Evolutionary conservation across 306 rosid species (phyloP).

Genomic region (Malus orientalis): DNA sequence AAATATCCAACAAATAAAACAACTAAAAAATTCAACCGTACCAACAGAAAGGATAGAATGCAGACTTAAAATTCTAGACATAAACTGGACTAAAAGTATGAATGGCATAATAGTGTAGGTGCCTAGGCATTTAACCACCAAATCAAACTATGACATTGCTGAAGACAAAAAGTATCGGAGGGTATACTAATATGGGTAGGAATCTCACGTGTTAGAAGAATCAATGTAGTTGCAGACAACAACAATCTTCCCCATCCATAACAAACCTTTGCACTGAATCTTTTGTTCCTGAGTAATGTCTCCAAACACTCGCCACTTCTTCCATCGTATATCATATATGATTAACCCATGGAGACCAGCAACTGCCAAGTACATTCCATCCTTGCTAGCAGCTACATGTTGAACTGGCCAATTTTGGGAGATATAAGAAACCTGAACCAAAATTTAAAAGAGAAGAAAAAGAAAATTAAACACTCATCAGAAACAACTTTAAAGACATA

Average conservation of each 20-base stretch:
- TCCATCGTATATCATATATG: constrained; percentile 77
- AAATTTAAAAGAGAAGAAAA: background rate
- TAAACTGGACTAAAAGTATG: background rate
- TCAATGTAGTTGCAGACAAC: constrained; percentile 89
- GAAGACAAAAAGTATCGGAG: constrained; percentile 5
- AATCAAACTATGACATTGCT: background rate
- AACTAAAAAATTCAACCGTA: background rate
- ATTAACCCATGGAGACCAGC: constrained; percentile 93
- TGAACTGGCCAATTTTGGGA: constrained; percentile 98
- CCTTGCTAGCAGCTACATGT: constrained; percentile 92
- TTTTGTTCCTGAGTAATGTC: constrained; percentile 93
- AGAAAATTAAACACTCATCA: constrained; percentile 22
- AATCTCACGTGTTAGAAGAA: constrained; percentile 77
- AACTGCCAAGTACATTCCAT: constrained; percentile 89
- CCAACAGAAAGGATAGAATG: background rate
- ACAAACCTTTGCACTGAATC: constrained; percentile 91
- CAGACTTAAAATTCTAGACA: background rate
- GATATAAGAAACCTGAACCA: constrained; percentile 83
- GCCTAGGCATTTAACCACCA: background rate
- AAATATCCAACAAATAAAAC: constrained; percentile 14
- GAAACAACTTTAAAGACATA: background rate
- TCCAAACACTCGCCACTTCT: constrained; percentile 91
- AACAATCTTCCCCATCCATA: constrained; percentile 97
- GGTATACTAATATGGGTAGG: constrained; percentile 23
- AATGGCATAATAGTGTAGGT: background rate